Base-by-base conservation (phyloP, 2,329 filamentous ascomycete species). In the Microcyclospora tardicrescens region DNA sequence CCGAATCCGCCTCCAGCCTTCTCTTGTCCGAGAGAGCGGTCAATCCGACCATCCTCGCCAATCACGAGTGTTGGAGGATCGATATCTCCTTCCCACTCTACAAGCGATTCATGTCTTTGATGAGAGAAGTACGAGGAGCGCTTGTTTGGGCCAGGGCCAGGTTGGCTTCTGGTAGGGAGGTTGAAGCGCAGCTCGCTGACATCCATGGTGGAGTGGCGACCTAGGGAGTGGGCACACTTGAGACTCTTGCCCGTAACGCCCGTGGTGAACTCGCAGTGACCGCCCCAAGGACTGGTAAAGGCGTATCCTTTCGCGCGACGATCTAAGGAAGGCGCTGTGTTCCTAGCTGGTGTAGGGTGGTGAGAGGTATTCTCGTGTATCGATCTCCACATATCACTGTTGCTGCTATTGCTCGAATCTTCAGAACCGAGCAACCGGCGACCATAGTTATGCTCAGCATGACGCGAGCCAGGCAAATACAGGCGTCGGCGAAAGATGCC, bases 141-240 rank as follows among this genome's bases (percentile, higher is more conserved):
- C 47, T 55, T 52, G 16, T 57, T 24, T 47, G 56, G 29, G 48
- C 57, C n/a, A 48, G 48, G 27, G 6, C 51, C 37, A 38, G 53
- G 36, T 50, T 46, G 32, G 9, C 40, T 61, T 35, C 45, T 48
- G 16, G 45, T 58, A 1, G 85, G 86, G 0, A 94, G 72, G 56
- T 93, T 94, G 68, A 94, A 95, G 13, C 87, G 77, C 42, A 96
- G 66, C 60, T 95, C 89, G 58, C 84, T 93, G 16, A 93, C 74
- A 1, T 70, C 65, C 51, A 68, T 52, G 43, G 66, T 31, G 6
- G 42, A 41, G 28, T 43, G 50, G 14, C 14, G 12, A 32, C 12
- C 12, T 6, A n/a, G 10, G 10, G 30, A 32, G 41, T 59, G 49
- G 11, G 50, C 45, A 37, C 57, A 59, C 39, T 54, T 57, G 14